Percentiles rank a stretch among this genome's conserved stretches.
Evolutionary conservation across 306 rosid species (phyloP).

Genomic region (Gleditsia sinensis): DNA sequence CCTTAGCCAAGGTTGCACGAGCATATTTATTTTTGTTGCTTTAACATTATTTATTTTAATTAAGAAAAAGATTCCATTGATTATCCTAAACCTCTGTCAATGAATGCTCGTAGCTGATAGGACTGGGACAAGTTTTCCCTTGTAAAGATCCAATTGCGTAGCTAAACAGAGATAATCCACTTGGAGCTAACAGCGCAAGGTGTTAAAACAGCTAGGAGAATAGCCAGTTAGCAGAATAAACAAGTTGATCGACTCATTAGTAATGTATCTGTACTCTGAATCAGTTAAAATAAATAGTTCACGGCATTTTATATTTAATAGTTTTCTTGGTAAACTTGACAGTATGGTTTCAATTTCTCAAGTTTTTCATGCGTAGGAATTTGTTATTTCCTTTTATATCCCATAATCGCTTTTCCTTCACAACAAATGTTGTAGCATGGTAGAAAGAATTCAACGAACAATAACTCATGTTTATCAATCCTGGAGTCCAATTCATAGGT

Average conservation of each 20-base stretch:
- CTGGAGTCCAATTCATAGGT: background rate
- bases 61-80: background rate
- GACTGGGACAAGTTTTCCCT: background rate
- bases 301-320: background rate
- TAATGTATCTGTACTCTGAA: background rate
- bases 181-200: background rate
- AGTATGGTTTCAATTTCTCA: background rate
- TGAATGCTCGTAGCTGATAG: background rate
- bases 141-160: background rate
- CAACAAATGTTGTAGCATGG: background rate
- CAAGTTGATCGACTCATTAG: slow-evolving; percentile 8
- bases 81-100: background rate
- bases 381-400: background rate
- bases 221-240: slow-evolving; percentile 8
- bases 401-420: background rate
- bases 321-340: slow-evolving; percentile 10
- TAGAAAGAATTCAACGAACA: background rate
- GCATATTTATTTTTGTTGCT: background rate
- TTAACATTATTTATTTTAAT: slow-evolving; percentile 4
- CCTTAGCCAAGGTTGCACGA: slow-evolving; percentile 10
- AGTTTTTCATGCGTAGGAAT: background rate
- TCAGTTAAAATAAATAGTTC: background rate
- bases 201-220: slow-evolving; percentile 4
- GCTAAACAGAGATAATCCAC: background rate
- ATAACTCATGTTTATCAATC: background rate